These are phyloP conservation scores for Lactarius deliciosus DNA, from an alignment of 768 basidiomycete species.

Conservation along the genomic window DNA sequence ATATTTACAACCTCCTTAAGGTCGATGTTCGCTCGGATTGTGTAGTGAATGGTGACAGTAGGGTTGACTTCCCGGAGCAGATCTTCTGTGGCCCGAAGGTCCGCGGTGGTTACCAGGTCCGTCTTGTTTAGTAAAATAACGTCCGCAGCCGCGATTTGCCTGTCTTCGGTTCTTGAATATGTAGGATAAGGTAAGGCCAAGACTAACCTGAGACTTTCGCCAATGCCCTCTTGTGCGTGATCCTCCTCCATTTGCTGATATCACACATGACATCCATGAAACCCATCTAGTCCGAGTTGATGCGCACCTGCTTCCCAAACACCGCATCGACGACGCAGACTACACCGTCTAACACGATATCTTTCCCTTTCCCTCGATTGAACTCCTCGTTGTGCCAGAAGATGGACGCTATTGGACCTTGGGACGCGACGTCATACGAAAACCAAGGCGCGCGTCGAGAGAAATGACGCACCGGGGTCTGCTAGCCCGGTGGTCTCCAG, in stretches of 20 bases:
- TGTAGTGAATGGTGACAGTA: conserved; percentile 68
- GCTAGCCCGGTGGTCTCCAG: conserved; percentile 96
- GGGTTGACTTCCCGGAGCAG: conserved; percentile 78
- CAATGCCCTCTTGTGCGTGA: conserved; percentile 58
- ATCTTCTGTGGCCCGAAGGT: conserved; percentile 51
- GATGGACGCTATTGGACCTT: conserved; percentile 83
- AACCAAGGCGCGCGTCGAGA: neutral
- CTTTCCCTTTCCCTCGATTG: conserved; percentile 60
- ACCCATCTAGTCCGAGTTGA: no score
- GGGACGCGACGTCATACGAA: neutral
- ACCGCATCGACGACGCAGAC: conserved; percentile 90
- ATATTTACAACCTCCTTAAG: conserved; percentile 76
- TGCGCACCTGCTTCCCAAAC: conserved; percentile 60
- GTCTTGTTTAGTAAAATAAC: conserved; percentile 90
- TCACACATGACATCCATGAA: neutral
- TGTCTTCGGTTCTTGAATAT: conserved; percentile 36
- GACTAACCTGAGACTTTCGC: conserved; percentile 76
- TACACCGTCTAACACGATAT: conserved; percentile 83
- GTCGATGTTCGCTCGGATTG: conserved; percentile 70
- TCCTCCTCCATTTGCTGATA: conserved; percentile 85
- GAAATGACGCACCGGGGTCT: conserved; percentile 69
- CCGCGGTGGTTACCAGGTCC: conserved; percentile 60
- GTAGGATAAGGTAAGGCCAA: neutral
- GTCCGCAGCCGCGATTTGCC: conserved; percentile 93
- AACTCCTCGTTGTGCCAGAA: conserved; percentile 89